A percentile compares a stretch with the other conserved stretches of the same genome.
These are phyloP conservation scores for Eimeria necatrix DNA, from an alignment of 169 alveolate genomes.

Conservation along the genomic window DNA sequence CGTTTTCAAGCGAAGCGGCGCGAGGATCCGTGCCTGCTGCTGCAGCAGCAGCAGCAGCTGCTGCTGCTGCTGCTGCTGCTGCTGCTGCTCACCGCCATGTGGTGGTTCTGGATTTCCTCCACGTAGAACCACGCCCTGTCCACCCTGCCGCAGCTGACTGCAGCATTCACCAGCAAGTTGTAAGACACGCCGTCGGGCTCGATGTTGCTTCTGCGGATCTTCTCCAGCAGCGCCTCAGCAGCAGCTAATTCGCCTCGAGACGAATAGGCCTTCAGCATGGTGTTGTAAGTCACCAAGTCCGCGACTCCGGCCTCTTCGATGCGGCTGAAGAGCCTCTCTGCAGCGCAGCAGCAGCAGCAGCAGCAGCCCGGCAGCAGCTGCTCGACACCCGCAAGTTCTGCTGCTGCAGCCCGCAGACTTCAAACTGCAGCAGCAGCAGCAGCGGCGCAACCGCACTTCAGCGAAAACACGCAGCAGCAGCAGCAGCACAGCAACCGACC, in stretches of 20 bases:
- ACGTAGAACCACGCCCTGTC: constrained; percentile 73
- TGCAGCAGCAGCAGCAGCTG: too few species aligned
- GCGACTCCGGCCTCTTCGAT: constrained; percentile 60
- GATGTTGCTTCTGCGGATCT: neutral
- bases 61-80: too few species aligned
- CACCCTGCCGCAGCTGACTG: constrained; percentile 6
- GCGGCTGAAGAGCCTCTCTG: constrained; percentile 27
- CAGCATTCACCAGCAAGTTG: constrained; percentile 58
- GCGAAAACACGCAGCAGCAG: too few species aligned
- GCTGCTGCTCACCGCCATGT: constrained; percentile 5
- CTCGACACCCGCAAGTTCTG: too few species aligned
- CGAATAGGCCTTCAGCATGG: constrained; percentile 33
- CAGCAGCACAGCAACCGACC: too few species aligned
- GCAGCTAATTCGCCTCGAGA: neutral
- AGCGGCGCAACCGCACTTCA: too few species aligned
- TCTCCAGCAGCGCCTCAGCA: constrained; percentile 42
- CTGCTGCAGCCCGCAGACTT: too few species aligned
- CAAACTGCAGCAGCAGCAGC: too few species aligned
- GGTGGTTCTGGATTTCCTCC: neutral
- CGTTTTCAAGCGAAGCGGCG: too few species aligned
- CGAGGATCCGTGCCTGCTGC: too few species aligned
- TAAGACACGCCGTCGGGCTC: constrained; percentile 51
- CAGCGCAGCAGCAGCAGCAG: neutral
- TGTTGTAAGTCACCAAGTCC: constrained; percentile 75
- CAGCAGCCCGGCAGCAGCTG: neutral